phyloP scores from a whole-genome alignment of 495 filamentous ascomycete species.

The Barbatosphaeria neglecta region DNA sequence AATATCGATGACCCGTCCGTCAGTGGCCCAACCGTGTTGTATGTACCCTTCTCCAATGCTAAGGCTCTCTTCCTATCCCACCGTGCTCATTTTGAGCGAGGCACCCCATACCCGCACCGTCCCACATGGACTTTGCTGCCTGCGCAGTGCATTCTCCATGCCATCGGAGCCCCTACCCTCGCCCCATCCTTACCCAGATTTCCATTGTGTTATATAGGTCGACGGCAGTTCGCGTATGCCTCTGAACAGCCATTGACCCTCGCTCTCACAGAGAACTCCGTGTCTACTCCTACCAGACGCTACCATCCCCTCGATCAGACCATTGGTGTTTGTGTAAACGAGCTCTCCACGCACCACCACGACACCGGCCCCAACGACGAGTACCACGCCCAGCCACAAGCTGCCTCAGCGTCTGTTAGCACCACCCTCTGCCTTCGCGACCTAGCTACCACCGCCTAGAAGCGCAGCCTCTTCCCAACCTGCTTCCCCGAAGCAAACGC shows the following conservation, averaged over 20 bases:
- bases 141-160: constrained; percentile 14
- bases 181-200: constrained; percentile 11
- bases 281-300: not conserved
- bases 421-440: no score
- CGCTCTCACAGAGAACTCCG: constrained; percentile 2
- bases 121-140: constrained; percentile 12
- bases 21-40: not conserved
- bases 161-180: constrained; percentile 20
- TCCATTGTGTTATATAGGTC: constrained; percentile 1
- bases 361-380: no score
- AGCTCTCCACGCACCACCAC: not conserved
- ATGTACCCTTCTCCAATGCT: not conserved
- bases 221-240: constrained; percentile 16
- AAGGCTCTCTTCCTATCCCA: not conserved
- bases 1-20: not conserved
- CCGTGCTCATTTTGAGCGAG: constrained; percentile 2
- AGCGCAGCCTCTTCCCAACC: no score
- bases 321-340: not conserved
- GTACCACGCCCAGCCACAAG: no score
- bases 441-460: no score
- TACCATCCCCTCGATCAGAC: not conserved
- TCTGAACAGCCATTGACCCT: constrained; percentile 6
- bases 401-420: no score
- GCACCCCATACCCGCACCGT: constrained; percentile 16
- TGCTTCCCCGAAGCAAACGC: no score